These are phyloP conservation scores for Ceratocystis diversiconidia DNA, from an alignment of 2,329 filamentous ascomycete species.

Conservation along the genomic window DNA sequence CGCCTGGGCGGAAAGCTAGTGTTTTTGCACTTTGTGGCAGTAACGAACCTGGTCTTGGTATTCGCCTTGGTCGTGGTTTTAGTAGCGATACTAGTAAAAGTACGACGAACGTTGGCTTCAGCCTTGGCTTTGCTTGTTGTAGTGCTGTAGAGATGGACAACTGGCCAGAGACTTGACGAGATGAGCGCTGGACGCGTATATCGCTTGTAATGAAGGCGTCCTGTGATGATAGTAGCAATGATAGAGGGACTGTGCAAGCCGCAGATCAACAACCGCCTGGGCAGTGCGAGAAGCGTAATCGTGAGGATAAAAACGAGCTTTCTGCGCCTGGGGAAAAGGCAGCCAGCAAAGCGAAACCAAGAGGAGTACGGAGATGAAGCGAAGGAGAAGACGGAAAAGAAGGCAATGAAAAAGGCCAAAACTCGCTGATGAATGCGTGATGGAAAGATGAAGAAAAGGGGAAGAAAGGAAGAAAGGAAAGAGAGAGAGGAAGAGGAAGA, in stretches of 20 bases:
- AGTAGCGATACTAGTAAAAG: too few species aligned
- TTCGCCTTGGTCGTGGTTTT: not conserved
- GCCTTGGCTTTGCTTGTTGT: not conserved
- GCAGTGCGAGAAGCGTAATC: not conserved
- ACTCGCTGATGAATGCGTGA: not conserved
- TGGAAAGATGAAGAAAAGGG: not conserved
- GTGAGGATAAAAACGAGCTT: not conserved
- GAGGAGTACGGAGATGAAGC: conserved; percentile 25
- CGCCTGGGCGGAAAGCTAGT: conserved; percentile 14
- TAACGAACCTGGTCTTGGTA: not conserved
- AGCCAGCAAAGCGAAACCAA: conserved; percentile 23
- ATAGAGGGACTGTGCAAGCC: not conserved
- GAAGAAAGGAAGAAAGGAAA: not conserved
- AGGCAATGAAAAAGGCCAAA: not conserved
- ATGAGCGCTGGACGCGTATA: not conserved
- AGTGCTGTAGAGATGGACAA: not conserved
- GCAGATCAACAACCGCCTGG: not conserved
- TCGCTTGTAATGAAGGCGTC: too few species aligned
- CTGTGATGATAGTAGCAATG: not conserved
- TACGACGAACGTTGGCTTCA: not conserved
- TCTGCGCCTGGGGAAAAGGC: conserved; percentile 17
- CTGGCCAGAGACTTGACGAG: not conserved
- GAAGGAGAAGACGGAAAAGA: not conserved
- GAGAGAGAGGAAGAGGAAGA: not conserved
- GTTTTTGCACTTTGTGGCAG: not conserved